phyloP scores from a whole-genome alignment of 768 basidiomycete species.

The Boletus rubescentipes region DNA sequence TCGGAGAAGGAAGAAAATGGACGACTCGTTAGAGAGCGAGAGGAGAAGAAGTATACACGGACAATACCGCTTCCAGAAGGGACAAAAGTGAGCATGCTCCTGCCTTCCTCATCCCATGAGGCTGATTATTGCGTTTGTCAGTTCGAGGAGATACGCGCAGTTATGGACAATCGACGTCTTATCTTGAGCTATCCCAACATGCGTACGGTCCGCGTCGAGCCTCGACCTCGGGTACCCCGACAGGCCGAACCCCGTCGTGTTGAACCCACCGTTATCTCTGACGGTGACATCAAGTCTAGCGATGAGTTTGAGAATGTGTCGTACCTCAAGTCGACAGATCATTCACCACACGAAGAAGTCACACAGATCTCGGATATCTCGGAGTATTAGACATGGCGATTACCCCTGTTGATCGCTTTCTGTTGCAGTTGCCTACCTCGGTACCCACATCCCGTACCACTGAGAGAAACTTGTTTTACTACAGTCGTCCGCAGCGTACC shows the following conservation, averaged over 20 bases:
- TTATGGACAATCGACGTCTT: slow-evolving; percentile 60
- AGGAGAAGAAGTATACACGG: slow-evolving; percentile 62
- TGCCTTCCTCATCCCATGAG: not conserved
- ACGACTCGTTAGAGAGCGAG: slow-evolving; percentile 58
- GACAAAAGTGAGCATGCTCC: slow-evolving; percentile 50
- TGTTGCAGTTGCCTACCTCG: slow-evolving; percentile 7
- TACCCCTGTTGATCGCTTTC: not conserved
- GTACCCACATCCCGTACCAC: slow-evolving; percentile 8
- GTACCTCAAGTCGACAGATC: slow-evolving; percentile 26
- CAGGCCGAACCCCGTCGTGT: slow-evolving; percentile 32
- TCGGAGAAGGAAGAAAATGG: slow-evolving; percentile 63
- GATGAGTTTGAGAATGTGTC: slow-evolving; percentile 28
- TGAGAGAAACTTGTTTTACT: slow-evolving; percentile 17
- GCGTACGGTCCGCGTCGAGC: slow-evolving; percentile 36
- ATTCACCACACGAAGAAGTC: slow-evolving; percentile 22
- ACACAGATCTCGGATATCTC: slow-evolving; percentile 30
- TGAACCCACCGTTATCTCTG: slow-evolving; percentile 34
- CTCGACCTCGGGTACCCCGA: slow-evolving; percentile 23
- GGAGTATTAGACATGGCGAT: slow-evolving; percentile 28
- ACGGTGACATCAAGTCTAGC: slow-evolving; percentile 28
- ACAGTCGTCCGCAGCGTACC: slow-evolving; percentile 10
- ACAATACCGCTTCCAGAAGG: slow-evolving; percentile 73
- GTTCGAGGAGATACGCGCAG: slow-evolving; percentile 74
- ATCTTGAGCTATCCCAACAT: slow-evolving; percentile 61
- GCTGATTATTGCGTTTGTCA: slow-evolving; percentile 24